Base-by-base conservation (phyloP, 805 yeast genomes). In the Monosporozyma servazzii region DNA sequence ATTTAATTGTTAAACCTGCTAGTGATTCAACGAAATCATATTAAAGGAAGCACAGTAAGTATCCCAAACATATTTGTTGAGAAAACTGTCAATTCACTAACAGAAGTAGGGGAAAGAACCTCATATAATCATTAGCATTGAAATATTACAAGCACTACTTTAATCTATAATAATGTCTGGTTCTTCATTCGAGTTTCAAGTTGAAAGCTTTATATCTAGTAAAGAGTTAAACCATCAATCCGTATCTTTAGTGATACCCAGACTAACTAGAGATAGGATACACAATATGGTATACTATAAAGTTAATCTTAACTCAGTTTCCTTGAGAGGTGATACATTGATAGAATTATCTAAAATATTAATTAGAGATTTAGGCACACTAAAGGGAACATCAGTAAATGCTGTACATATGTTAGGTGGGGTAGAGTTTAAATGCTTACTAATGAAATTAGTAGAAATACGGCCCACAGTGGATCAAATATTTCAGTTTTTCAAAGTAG, bases 381-480 rank as follows among this genome's bases (percentile, higher is more conserved):
- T 61, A 11, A 50, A 53, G 21, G 57, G 50, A 21, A 46, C 47
- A 5, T 49, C 60, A 7, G 42, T 53, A 1, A 57, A 58, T 20
- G 52, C 51, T 40, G 51, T 48, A 2, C 45, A 58, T 49, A 56
- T 61, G 20, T 48, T 64, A 27, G 71, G 71, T 41, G 70, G 71
- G 8, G 57, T 61, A 1, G 68, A 65, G 41, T 67, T 67, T 42
- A 64, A 62, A n/a, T 82, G 95, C 61, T 73, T 95, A 45, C 65
- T 88, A 33, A 79, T 88, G 60, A 81, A 91, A 56, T 64, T 91
- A 52, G 72, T 90, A 4, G 95, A 91, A 65, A 66, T 93, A 17
- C 80, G 80, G 54, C 97, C 97, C 6, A 60, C 62, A 2, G 53
- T 58, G 52, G 59, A 58, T 2, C 69, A 67, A 51, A 13, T 67